phyloP scores from a whole-genome alignment of 1,139 yeast genomes.

The Debaryomycetaceae sp. region DNA sequence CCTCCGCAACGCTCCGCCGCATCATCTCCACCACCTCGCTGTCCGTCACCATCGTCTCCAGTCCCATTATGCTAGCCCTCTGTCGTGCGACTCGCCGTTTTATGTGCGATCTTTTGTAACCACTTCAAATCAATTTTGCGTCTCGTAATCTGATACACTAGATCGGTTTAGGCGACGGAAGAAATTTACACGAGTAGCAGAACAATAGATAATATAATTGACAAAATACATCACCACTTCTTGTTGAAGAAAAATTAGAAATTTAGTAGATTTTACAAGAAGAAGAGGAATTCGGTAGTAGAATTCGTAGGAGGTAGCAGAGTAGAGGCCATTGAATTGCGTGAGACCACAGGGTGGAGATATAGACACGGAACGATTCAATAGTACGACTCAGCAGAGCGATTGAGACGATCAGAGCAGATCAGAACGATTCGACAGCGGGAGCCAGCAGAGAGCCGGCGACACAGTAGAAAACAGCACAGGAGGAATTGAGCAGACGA shows the following conservation, averaged over 20 bases:
- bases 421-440: too few species aligned
- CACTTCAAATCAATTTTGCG: not conserved
- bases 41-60: not conserved
- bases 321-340: too few species aligned
- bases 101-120: not conserved
- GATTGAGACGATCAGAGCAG: too few species aligned
- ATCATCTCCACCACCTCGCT: not conserved
- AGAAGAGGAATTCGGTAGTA: not conserved
- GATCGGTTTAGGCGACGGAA: not conserved
- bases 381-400: too few species aligned
- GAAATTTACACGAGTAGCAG: not conserved
- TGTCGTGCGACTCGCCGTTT: not conserved
- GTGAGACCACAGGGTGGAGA: too few species aligned
- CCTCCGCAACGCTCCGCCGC: not conserved
- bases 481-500: too few species aligned
- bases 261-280: not conserved
- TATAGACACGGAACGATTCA: too few species aligned
- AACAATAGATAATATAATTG: not conserved
- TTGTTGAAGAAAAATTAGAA: too few species aligned
- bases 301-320: too few species aligned
- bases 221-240: not conserved
- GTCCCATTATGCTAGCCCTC: not conserved
- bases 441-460: too few species aligned
- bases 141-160: not conserved
- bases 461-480: too few species aligned